phyloP scores from a whole-genome alignment of 2,329 filamentous ascomycete genomes.

The Colletotrichum aenigma region DNA sequence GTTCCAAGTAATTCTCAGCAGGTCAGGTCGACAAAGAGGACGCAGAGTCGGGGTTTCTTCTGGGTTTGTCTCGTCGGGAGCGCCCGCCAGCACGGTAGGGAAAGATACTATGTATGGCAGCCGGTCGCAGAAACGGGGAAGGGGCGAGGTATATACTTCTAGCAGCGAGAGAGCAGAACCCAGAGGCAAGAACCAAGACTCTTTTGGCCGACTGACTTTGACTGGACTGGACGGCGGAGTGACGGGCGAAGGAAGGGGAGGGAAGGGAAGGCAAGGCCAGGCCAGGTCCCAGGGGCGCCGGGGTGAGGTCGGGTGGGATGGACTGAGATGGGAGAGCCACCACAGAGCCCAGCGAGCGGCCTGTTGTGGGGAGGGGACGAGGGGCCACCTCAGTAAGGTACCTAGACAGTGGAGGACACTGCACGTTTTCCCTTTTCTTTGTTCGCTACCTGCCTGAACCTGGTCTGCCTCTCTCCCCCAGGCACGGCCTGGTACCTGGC shows the following conservation, averaged over 20 bases:
- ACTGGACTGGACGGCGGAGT: neutral
- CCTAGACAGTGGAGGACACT: neutral
- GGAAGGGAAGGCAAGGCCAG: neutral
- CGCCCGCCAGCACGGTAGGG: conserved; percentile 17
- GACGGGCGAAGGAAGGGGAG: neutral
- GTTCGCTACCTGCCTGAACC: neutral
- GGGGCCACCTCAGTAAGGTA: neutral
- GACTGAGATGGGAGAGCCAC: neutral
- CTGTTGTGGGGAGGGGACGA: neutral
- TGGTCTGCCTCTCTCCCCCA: neutral
- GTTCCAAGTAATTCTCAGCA: neutral
- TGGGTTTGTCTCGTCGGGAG: conserved; percentile 17
- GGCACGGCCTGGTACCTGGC: neutral
- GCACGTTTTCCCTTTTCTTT: conserved; percentile 19
- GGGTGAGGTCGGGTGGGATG: neutral
- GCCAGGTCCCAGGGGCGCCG: neutral
- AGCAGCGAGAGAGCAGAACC: neutral
- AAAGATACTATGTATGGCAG: neutral
- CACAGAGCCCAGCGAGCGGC: neutral
- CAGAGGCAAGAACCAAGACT: neutral
- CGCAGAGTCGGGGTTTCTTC: neutral
- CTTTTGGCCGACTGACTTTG: neutral
- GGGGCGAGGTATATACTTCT: conserved; percentile 15
- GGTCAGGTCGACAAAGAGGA: neutral
- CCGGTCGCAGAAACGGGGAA: conserved; percentile 11